These are phyloP conservation scores for Camellia lanceoleosa DNA, from an alignment of 148 eudicot genomes.

Conservation along the genomic window DNA sequence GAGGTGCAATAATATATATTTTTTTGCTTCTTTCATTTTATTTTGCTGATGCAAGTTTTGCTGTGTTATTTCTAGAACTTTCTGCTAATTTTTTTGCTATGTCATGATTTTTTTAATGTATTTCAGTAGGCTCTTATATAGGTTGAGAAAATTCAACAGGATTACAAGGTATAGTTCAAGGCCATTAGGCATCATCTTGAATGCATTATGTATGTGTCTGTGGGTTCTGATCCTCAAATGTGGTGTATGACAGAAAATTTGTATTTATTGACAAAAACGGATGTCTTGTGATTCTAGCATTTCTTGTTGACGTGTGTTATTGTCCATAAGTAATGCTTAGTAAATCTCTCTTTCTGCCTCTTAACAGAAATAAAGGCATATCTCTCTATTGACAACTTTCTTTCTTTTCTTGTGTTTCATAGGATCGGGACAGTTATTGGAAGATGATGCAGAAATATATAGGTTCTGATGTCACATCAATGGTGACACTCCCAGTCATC, in stretches of 20 bases:
- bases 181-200: not conserved
- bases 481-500: constrained; percentile 96
- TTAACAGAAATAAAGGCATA: not conserved
- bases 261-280: not conserved
- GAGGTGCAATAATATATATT: constrained; percentile 45
- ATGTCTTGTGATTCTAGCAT: not conserved
- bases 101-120: not conserved
- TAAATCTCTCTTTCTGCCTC: not conserved
- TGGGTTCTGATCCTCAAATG: not conserved
- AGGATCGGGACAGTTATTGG: constrained; percentile 96
- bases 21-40: not conserved
- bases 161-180: not conserved
- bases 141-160: constrained; percentile 2
- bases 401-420: constrained; percentile 13
- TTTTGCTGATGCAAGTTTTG: not conserved
- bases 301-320: not conserved
- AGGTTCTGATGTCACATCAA: constrained; percentile 92
- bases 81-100: not conserved
- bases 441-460: constrained; percentile 95
- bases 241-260: not conserved
- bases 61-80: not conserved
- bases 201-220: not conserved
- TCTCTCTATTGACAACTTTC: not conserved
- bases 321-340: not conserved
- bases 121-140: not conserved